phyloP scores from a whole-genome alignment of 163 green algal genomes.

The Chlorella variabilis region DNA sequence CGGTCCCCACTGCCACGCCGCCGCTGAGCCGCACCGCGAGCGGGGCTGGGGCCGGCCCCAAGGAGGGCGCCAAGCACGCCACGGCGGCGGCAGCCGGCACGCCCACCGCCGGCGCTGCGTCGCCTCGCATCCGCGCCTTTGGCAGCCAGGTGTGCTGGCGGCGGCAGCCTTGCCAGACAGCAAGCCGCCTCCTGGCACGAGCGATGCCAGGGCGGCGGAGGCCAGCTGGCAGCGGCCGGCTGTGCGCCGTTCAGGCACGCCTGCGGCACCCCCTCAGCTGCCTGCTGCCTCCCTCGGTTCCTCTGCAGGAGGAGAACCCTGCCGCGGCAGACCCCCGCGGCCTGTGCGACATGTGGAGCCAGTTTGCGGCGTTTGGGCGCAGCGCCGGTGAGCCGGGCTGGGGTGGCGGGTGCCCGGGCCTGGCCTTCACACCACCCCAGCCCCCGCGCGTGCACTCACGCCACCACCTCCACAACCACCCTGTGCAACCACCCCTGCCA shows the following conservation, averaged over 20 bases:
- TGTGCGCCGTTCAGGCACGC: too few relatives aligned
- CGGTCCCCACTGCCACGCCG: neutral
- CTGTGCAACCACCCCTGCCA: too few relatives aligned
- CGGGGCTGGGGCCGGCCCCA: neutral
- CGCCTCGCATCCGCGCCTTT: neutral
- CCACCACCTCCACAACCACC: too few relatives aligned
- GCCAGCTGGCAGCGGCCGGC: too few relatives aligned
- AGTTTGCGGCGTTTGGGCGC: constrained; percentile 8
- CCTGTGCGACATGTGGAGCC: neutral
- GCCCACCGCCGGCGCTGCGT: neutral
- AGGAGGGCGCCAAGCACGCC: neutral
- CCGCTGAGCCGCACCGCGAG: constrained; percentile 9
- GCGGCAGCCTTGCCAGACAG: neutral
- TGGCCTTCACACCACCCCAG: neutral
- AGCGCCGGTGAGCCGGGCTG: neutral
- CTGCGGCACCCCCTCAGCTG: too few relatives aligned
- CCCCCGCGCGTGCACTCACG: too few relatives aligned
- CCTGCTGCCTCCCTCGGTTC: too few relatives aligned
- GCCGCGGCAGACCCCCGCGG: neutral
- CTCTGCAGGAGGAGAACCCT: neutral
- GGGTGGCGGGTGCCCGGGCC: too few relatives aligned
- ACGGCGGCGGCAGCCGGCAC: too few relatives aligned
- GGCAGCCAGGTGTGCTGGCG: neutral
- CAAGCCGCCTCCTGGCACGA: too few relatives aligned
- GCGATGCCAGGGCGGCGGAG: too few relatives aligned